These are phyloP conservation scores for Fistulinella prunicolor DNA, from an alignment of 768 basidiomycete species.

Conservation along the genomic window DNA sequence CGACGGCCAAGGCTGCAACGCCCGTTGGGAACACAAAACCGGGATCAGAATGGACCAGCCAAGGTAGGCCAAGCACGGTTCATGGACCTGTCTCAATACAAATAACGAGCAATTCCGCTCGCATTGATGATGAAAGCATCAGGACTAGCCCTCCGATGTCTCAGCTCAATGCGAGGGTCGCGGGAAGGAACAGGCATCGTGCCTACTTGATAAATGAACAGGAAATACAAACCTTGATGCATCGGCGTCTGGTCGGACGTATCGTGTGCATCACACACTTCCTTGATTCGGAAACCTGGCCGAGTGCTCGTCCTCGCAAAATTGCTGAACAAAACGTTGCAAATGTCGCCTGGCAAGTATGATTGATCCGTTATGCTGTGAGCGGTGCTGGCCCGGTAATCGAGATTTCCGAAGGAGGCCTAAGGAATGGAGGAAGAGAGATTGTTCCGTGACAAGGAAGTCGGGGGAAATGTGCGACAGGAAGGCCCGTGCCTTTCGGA, in stretches of 20 bases:
- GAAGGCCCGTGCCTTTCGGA: neutral
- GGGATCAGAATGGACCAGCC: neutral
- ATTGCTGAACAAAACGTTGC: neutral
- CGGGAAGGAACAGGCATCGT: constrained; percentile 4
- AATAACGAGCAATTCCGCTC: neutral
- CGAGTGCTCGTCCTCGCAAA: neutral
- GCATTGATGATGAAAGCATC: constrained; percentile 1
- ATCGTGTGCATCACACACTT: constrained; percentile 1
- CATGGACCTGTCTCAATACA: neutral
- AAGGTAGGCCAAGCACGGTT: neutral
- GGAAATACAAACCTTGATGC: too few relatives aligned
- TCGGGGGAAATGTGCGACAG: neutral
- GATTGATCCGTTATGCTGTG: too few relatives aligned
- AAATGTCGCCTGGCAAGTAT: constrained; percentile 8
- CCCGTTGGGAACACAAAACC: neutral
- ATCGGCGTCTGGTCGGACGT: neutral
- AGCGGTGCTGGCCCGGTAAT: neutral
- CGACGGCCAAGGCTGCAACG: neutral
- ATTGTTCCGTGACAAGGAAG: constrained; percentile 1
- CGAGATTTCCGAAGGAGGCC: neutral
- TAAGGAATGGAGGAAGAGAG: neutral
- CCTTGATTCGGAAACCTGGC: neutral
- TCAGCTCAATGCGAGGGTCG: constrained; percentile 7
- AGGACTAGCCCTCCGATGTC: constrained; percentile 6
- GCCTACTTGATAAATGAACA: constrained; percentile 3